These are phyloP conservation scores for Apiotrichum gracile DNA, from an alignment of 1,284 basidiomycete genomes.

Conservation along the genomic window DNA sequence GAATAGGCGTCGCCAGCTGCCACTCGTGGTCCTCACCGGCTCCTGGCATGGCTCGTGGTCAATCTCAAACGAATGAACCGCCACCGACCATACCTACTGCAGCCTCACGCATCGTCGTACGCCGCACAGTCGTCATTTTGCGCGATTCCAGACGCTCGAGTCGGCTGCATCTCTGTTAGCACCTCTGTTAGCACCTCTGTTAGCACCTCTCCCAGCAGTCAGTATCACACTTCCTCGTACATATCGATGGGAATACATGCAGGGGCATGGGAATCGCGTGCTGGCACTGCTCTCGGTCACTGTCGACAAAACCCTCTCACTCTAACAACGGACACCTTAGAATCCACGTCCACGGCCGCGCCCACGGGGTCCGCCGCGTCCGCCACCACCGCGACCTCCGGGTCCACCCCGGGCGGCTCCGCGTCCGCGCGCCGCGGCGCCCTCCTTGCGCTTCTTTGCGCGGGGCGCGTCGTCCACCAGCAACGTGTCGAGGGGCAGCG, in stretches of 20 bases:
- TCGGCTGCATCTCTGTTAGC: neutral
- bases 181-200: neutral
- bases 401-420: constrained; percentile 33
- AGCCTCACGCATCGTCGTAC: too few species aligned
- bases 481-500: constrained; percentile 89
- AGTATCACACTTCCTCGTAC: neutral
- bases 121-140: too few species aligned
- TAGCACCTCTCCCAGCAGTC: neutral
- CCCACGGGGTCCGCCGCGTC: constrained; percentile 32
- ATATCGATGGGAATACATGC: constrained; percentile 17
- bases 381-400: constrained; percentile 35
- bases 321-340: constrained; percentile 9
- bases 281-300: neutral
- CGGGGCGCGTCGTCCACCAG: constrained; percentile 97
- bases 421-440: constrained; percentile 25
- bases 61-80: too few species aligned
- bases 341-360: constrained; percentile 37
- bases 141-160: too few species aligned
- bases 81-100: too few species aligned
- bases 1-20: too few species aligned
- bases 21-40: too few species aligned
- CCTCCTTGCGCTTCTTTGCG: constrained; percentile 66
- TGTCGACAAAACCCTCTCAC: neutral
- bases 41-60: too few species aligned
- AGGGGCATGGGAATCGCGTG: constrained; percentile 1